Evolutionary conservation across 192 early-diverging fungal genomes (phyloP), one percentile per base, ranked within the genome.

Genomic region (Backusella mclennaniae): DNA sequence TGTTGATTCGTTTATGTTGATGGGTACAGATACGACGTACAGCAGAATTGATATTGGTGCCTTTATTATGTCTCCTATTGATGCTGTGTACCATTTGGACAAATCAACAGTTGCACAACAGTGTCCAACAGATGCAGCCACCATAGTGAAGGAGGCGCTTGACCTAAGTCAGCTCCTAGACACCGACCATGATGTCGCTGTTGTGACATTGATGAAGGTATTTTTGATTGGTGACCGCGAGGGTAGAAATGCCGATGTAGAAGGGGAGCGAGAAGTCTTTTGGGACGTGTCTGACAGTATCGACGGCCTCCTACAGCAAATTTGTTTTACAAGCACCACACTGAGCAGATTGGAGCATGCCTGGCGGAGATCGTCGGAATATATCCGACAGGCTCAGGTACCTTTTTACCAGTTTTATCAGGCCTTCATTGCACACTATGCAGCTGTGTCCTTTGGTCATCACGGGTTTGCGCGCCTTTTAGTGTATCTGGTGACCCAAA

Each of bases 331-430:
- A 49, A 69, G 68, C 26, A 69, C 67, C 9, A 44, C 41, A 21
- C 35, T 71, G 12, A 6, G 29, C 69, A 15, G 33, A 35, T 75
- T 82, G 66, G 76, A 82, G 35, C 17, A 29, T 33, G 80, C 80
- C 19, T 82, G 80, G 80, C 35, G 35, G 53, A 69, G 69, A 63
- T 74, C 76, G 42, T 82, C 80, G 66, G 56, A 44, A 44, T 74
- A 82, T 71, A 77, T 75, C 44, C 80, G 73, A 72, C 68, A 77
- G 69, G 73, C 73, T 53, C 72, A 77, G 69, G 76, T 82, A 23
- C 78, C 82, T 21, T 83, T 83, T 74, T 83, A 77, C 38, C 82
- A 77, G 66, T 83, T 83, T 38, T 83, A 83, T 71, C 82, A 83
- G 53, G 67, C 66, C 5, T 83, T 83, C 68, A 67, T 78, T 19